Base-by-base conservation (phyloP, 805 yeast genomes). In the Ogataea sp. region DNA sequence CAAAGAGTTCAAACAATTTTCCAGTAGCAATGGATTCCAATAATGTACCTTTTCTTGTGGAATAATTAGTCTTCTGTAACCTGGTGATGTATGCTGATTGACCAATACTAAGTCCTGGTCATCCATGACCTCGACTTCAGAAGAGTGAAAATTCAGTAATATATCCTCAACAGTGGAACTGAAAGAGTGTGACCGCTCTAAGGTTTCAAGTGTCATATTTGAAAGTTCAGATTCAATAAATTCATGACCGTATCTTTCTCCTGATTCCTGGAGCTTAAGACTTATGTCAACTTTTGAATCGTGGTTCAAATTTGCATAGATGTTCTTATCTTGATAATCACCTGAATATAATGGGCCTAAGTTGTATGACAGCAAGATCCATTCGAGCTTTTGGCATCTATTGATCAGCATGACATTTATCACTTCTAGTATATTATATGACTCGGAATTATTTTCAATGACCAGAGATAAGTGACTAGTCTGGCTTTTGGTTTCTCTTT, bases 341-440 rank as follows among this genome's bases (percentile, higher is more conserved):
- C 71, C 73, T 14, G 70, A 60, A 65, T 79, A 78, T n/a, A 59
- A 59, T 32, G 65, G 70, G 0, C 75, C 80, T 17, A 80, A 51
- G 37, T 59, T 59, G 44, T 63, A 70, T 0, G 78, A 59, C 3
- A 73, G 44, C 20, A 61, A 52, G 1, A 76, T 59, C 85, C 85
- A 79, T 41, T 73, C 78, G 31, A 57, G 53, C 0, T 70, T 54
- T 25, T 67, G 58, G 2, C 56, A 45, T 3, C 49, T 55, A 32
- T 62, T 62, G 14, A 75, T 45, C 0, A 77, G 43, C 11, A 67
- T 44, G 2, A 75, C 46, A 42, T 65, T 74, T 1, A 46, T 39
- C 7, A 54, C 23, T 24, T 51, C 58, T 13, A 52, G 31, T 11
- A 44, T 6, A 11, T 9, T 8, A 15, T 24, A 24, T 10, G 28